A percentile compares a stretch with the other conserved stretches of the same genome.
Conservation (phyloP, 2,329 filamentous ascomycete species). For the Colletotrichum somersetense region DNA sequence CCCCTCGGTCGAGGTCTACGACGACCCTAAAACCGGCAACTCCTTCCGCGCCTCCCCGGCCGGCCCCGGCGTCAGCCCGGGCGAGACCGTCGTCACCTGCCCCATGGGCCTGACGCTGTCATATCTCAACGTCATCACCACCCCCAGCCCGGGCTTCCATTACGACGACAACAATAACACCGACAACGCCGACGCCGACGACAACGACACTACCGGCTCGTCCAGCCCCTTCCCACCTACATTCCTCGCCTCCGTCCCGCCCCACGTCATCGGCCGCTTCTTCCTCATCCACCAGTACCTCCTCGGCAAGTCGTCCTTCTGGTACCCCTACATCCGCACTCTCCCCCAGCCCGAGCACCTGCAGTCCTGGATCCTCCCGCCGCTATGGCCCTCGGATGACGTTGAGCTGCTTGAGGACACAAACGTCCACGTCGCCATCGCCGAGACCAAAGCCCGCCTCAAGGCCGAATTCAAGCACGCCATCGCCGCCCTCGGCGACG, state of each 20-base stretch:
- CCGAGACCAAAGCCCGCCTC: slow-evolving; percentile 61
- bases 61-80: slow-evolving; percentile 48
- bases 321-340: slow-evolving; percentile 75
- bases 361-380: slow-evolving; percentile 66
- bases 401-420: slow-evolving; percentile 68
- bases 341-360: slow-evolving; percentile 72
- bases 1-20: slow-evolving; percentile 64
- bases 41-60: slow-evolving; percentile 64
- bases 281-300: slow-evolving; percentile 78
- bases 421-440: slow-evolving; percentile 63
- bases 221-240: slow-evolving; percentile 56
- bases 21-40: slow-evolving; percentile 63
- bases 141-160: slow-evolving; percentile 43
- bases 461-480: slow-evolving; percentile 61
- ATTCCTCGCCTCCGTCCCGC: slow-evolving; percentile 64
- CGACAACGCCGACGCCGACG: slow-evolving; percentile 10
- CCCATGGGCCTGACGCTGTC: slow-evolving; percentile 68
- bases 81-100: slow-evolving; percentile 64
- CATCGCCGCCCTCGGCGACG: slow-evolving; percentile 46
- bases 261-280: slow-evolving; percentile 74
- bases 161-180: slow-evolving; percentile 38
- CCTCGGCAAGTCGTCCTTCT: slow-evolving; percentile 68
- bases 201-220: slow-evolving; percentile 32
- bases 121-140: slow-evolving; percentile 66
- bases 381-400: slow-evolving; percentile 74